Conservation (phyloP, 108 stramenopile species). For the Cylindrotheca closterium region DNA sequence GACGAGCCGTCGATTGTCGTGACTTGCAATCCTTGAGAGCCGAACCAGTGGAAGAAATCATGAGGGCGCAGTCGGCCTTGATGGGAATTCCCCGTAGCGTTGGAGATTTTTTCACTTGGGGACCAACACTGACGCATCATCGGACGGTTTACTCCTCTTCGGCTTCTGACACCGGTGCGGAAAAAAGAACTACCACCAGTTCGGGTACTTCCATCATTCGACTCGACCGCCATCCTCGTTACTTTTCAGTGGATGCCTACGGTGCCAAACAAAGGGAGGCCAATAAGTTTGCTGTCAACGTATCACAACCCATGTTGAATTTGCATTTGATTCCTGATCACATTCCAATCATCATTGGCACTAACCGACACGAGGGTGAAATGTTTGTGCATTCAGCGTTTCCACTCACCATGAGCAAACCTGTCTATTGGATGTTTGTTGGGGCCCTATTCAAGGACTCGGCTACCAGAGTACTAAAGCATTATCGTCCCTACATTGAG, state of each 20-base stretch:
- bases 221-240: background rate
- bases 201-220: background rate
- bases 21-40: slow-evolving; percentile 68
- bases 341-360: slow-evolving; percentile 78
- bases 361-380: slow-evolving; percentile 77
- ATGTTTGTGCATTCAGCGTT: slow-evolving; percentile 86
- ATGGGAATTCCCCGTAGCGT: slow-evolving; percentile 59
- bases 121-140: slow-evolving; percentile 52
- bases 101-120: slow-evolving; percentile 80
- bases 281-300: slow-evolving; percentile 63
- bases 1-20: slow-evolving; percentile 71
- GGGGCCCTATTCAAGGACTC: slow-evolving; percentile 75
- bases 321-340: slow-evolving; percentile 53
- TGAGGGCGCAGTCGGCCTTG: slow-evolving; percentile 69
- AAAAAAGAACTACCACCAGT: background rate
- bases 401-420: slow-evolving; percentile 76
- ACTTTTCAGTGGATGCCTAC: slow-evolving; percentile 27
- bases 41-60: slow-evolving; percentile 77
- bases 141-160: background rate
- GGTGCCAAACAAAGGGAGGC: slow-evolving; percentile 21
- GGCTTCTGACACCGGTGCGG: background rate
- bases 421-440: slow-evolving; percentile 84
- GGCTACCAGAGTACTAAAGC: slow-evolving; percentile 54
- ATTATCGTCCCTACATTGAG: slow-evolving; percentile 56
- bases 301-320: slow-evolving; percentile 64